These are phyloP conservation scores for Evernia prunastri DNA, from an alignment of 495 filamentous ascomycete species.

Conservation along the genomic window DNA sequence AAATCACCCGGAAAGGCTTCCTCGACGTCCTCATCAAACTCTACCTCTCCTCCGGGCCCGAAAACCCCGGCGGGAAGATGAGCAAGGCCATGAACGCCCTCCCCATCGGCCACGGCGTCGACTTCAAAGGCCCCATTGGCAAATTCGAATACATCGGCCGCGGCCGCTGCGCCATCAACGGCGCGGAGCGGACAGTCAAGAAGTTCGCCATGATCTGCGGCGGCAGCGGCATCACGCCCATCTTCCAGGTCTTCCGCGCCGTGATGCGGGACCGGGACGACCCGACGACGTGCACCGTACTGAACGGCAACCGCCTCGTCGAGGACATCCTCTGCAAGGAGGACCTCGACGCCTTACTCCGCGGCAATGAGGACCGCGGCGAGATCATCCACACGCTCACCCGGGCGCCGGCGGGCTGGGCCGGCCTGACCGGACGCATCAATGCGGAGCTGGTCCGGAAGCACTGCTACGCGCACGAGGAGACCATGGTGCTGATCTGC, in stretches of 20 bases:
- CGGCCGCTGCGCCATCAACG: conserved; percentile 58
- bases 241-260: conserved; percentile 81
- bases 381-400: conserved; percentile 69
- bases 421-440: conserved; percentile 65
- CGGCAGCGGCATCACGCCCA: conserved; percentile 85
- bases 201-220: conserved; percentile 86
- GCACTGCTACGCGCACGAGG: conserved; percentile 47
- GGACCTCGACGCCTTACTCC: conserved; percentile 63
- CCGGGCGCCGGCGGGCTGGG: conserved; percentile 55
- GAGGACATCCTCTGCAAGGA: conserved; percentile 78
- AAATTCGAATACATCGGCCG: conserved; percentile 74
- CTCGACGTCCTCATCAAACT: conserved; percentile 79
- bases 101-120: conserved; percentile 60
- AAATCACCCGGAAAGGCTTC: conserved; percentile 51
- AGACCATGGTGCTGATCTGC: conserved; percentile 72
- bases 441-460: conserved; percentile 53
- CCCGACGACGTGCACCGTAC: conserved; percentile 57
- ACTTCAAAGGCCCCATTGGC: conserved; percentile 89
- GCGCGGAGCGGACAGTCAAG: conserved; percentile 50
- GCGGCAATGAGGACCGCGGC: conserved; percentile 48
- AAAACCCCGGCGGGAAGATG: conserved; percentile 76
- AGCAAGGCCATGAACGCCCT: conserved; percentile 71
- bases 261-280: conserved; percentile 58
- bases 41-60: conserved; percentile 58
- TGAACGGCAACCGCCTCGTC: conserved; percentile 73